Evolutionary conservation across 768 basidiomycete species (phyloP).

Genomic region (Hortiboletus flavorubellus): DNA sequence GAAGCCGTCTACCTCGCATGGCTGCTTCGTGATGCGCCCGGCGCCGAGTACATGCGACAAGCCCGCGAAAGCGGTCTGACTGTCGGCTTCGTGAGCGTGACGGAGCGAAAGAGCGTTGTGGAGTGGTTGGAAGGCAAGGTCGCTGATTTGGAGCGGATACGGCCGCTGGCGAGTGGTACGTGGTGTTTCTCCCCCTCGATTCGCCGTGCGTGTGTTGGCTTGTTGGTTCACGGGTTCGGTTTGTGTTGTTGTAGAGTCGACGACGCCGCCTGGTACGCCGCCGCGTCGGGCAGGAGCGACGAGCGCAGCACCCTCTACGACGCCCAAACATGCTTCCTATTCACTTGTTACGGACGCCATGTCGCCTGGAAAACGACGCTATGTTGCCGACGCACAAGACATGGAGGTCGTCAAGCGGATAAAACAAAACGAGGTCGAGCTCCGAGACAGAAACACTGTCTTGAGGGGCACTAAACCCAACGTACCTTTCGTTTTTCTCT

Average conservation of each 20-base stretch:
- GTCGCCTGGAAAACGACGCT: conserved; percentile 67
- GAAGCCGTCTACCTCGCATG: conserved; percentile 86
- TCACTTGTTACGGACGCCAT: conserved; percentile 26
- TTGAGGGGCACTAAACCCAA: conserved; percentile 81
- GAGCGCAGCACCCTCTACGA: conserved; percentile 16
- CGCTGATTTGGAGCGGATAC: conserved; percentile 25
- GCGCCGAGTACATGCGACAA: conserved; percentile 87
- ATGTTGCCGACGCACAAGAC: conserved; percentile 75
- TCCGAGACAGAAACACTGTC: conserved; percentile 79
- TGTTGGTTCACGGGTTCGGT: neutral
- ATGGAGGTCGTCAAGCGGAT: conserved; percentile 87
- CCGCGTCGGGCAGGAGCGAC: conserved; percentile 34
- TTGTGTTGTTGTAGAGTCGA: conserved; percentile 38
- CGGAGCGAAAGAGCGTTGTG: conserved; percentile 80
- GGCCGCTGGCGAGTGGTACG: conserved; percentile 22
- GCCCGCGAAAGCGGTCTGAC: conserved; percentile 71
- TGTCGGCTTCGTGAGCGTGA: conserved; percentile 78
- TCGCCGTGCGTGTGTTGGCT: neutral
- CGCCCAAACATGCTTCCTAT: conserved; percentile 21
- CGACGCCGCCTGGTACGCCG: conserved; percentile 60
- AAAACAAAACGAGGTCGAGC: conserved; percentile 65
- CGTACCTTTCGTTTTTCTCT: conserved; percentile 36
- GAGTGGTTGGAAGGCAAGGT: conserved; percentile 76
- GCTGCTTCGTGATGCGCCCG: conserved; percentile 66
- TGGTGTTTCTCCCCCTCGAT: neutral